These are phyloP conservation scores for Clohesyomyces aquaticus DNA, from an alignment of 495 filamentous ascomycete genomes.

Conservation along the genomic window DNA sequence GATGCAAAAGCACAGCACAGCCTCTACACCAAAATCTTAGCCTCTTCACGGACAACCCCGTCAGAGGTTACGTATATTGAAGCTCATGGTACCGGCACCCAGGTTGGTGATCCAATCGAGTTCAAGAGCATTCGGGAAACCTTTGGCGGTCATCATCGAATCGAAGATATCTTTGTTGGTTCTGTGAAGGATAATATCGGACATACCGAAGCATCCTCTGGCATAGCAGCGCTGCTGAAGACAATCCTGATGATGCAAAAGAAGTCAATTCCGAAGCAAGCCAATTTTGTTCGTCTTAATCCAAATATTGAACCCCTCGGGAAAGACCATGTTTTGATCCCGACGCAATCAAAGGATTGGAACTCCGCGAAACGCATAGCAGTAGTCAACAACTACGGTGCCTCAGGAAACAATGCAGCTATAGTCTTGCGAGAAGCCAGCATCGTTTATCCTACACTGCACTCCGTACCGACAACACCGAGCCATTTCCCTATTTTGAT, in stretches of 20 bases:
- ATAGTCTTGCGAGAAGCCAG: constrained; percentile 4
- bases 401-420: constrained; percentile 16
- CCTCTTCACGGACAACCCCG: constrained; percentile 34
- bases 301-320: background rate
- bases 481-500: constrained; percentile 1
- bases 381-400: constrained; percentile 27
- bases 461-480: background rate
- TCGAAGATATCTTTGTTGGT: background rate
- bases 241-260: constrained; percentile 54
- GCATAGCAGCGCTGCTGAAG: constrained; percentile 50
- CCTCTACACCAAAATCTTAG: background rate
- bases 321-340: constrained; percentile 7
- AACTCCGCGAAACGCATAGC: constrained; percentile 1
- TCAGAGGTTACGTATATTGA: constrained; percentile 6
- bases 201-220: constrained; percentile 43
- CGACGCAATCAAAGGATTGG: constrained; percentile 28
- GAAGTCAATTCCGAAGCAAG: constrained; percentile 17
- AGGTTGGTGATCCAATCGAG: constrained; percentile 25
- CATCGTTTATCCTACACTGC: background rate
- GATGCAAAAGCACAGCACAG: background rate
- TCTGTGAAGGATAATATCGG: constrained; percentile 48
- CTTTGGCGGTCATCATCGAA: constrained; percentile 5
- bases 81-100: constrained; percentile 30
- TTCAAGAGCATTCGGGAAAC: constrained; percentile 4
- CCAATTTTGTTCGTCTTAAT: constrained; percentile 9